Conservation (phyloP, 805 yeast species). For the Yamadazyma takamatsuzukensis region DNA sequence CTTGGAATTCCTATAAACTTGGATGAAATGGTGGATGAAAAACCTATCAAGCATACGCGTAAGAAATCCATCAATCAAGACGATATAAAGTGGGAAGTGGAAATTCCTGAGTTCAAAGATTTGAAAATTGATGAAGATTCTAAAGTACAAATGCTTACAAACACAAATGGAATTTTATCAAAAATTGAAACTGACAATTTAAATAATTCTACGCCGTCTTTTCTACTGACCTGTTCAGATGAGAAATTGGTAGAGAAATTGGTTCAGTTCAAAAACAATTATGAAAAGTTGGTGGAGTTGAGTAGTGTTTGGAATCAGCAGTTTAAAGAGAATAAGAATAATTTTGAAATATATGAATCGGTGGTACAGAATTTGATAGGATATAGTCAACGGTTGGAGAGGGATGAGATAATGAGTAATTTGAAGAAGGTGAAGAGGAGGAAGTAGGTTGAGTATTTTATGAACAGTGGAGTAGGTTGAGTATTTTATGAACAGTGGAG, state of each 20-base stretch:
- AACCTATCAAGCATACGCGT: constrained; percentile 9
- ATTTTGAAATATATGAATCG: constrained; percentile 74
- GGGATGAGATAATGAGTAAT: constrained; percentile 41
- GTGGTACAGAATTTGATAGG: constrained; percentile 90
- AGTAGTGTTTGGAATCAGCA: constrained; percentile 50
- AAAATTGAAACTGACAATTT: constrained; percentile 32
- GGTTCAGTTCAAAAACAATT: constrained; percentile 25
- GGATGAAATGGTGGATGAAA: constrained; percentile 42
- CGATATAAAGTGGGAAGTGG: constrained; percentile 35
- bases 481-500: background rate
- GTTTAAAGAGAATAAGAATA: constrained; percentile 48
- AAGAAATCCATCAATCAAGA: constrained; percentile 22
- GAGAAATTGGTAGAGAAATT: constrained; percentile 32
- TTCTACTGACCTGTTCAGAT: constrained; percentile 18
- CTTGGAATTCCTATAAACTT: constrained; percentile 73
- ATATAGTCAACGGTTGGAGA: constrained; percentile 75
- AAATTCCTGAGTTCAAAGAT: constrained; percentile 31
- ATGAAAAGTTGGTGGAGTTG: constrained; percentile 22
- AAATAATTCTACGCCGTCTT: constrained; percentile 25
- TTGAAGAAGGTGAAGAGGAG: constrained; percentile 28
- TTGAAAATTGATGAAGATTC: constrained; percentile 27
- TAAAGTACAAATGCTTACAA: constrained; percentile 20
- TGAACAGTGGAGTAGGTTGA: background rate
- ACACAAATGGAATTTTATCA: constrained; percentile 24
- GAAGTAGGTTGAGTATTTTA: background rate